Evolutionary conservation across 1,284 basidiomycete genomes (phyloP), one percentile per base, ranked within the genome.

Genomic region (Mycena citricolor): DNA sequence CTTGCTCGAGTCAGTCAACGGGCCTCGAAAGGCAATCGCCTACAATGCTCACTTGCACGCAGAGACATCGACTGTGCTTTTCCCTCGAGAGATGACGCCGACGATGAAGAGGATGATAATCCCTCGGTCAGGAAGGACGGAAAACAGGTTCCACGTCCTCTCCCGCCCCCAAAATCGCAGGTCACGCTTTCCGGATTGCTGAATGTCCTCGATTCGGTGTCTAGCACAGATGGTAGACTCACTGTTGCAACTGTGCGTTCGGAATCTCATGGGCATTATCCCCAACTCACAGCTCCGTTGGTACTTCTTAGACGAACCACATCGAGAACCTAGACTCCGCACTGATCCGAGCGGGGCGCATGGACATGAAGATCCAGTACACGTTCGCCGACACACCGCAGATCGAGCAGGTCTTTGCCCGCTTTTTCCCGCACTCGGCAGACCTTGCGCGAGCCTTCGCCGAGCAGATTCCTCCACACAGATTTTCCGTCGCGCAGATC

Each of bases 31-130:
- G n/a, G 12, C 3, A n/a, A 19, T 13, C 19, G 8, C 30, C 12
- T 28, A 11, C n/a, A 13, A 7, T n/a, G n/a, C 16, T 35, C 30
- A 32, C 23, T 4, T 13, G 22, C 20, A 8, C 10, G 10, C 20
- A 51, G 44, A 19, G 49, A 51, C n/a, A 51, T 51, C 40, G 49
- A 51, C 24, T 47, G 44, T 12, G 49, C 49, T 1, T 51, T 51
- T 24, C 45, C 49, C 2, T 51, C 49, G 2, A 17, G 45, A 11
- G 49, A 48, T 24, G 44, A 43, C 0, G 39, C 21, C 3, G 38
- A 44, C 2, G 45, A 41, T 12, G 49, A 47, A 12, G 44, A 51
- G 4, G 41, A 36, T 6, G 49, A 47, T 7, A 35, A 38, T 12
- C 36, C 36, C 6, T 12, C 29, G 24, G 25, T 38, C 25, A 26